These are phyloP conservation scores for Neurospora sp. DNA, from an alignment of 495 filamentous ascomycete species.

Conservation along the genomic window DNA sequence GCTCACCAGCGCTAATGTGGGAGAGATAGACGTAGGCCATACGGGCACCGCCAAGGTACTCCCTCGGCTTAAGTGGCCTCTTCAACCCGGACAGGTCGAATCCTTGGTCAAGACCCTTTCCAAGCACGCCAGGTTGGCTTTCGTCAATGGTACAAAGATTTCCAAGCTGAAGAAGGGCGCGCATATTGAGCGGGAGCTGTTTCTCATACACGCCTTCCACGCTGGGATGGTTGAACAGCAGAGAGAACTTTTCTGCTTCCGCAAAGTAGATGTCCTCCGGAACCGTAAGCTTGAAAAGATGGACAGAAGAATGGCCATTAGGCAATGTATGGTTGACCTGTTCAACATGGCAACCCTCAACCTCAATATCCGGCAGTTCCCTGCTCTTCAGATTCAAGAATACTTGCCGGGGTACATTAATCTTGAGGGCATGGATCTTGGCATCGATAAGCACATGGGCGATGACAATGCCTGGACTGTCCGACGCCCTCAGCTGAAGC, in stretches of 20 bases:
- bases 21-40: conserved; percentile 84
- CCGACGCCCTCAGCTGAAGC: conserved; percentile 71
- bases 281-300: conserved; percentile 88
- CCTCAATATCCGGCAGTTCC: conserved; percentile 80
- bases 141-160: conserved; percentile 94
- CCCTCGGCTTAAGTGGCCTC: conserved; percentile 50
- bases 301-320: conserved; percentile 87
- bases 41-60: conserved; percentile 60
- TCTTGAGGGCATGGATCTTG: conserved; percentile 77
- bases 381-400: conserved; percentile 85
- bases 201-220: conserved; percentile 96
- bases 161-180: conserved; percentile 80
- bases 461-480: conserved; percentile 71
- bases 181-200: conserved; percentile 71
- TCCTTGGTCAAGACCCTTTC: conserved; percentile 83
- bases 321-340: conserved; percentile 87
- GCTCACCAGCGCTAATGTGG: conserved; percentile 79
- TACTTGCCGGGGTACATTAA: conserved; percentile 80
- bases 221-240: conserved; percentile 82
- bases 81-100: conserved; percentile 78
- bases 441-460: conserved; percentile 90
- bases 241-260: conserved; percentile 68
- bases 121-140: conserved; percentile 78
- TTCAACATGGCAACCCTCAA: conserved; percentile 77
- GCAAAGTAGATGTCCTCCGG: conserved; percentile 78